Conservation (phyloP, 495 filamentous ascomycete species). For the Penicillium cosmopolitanum region DNA sequence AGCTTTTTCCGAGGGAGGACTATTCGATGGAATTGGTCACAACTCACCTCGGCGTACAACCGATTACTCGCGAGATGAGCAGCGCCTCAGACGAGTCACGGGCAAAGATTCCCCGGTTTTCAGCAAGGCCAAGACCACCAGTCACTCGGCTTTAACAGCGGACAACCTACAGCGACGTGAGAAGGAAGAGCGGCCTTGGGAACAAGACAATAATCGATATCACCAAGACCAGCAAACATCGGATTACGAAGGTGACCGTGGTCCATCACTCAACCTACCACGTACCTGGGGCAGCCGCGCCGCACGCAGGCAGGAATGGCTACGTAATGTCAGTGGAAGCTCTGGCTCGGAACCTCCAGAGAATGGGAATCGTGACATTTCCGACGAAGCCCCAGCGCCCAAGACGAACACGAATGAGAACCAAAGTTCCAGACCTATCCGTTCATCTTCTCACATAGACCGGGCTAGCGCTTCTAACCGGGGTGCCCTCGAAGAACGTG, state of each 20-base stretch:
- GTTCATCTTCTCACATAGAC: constrained; percentile 24
- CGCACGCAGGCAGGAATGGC: constrained; percentile 56
- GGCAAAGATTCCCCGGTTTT: constrained; percentile 50
- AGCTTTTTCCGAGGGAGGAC: constrained; percentile 29
- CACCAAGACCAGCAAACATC: constrained; percentile 9
- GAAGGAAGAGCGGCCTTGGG: constrained; percentile 23
- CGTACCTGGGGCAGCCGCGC: constrained; percentile 62
- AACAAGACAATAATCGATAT: background rate
- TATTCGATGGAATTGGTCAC: constrained; percentile 35
- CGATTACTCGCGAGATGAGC: constrained; percentile 49
- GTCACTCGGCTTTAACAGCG: constrained; percentile 40
- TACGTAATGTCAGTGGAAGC: constrained; percentile 41
- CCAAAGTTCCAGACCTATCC: constrained; percentile 19
- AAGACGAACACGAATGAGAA: constrained; percentile 19
- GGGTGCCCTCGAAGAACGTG: constrained; percentile 27
- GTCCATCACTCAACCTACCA: constrained; percentile 59
- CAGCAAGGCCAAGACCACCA: constrained; percentile 46
- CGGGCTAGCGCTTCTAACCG: constrained; percentile 19
- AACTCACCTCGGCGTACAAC: constrained; percentile 35
- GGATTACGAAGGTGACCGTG: constrained; percentile 31
- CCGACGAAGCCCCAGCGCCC: constrained; percentile 10
- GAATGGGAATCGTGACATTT: constrained; percentile 10
- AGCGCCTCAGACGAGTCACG: constrained; percentile 48
- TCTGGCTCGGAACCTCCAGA: constrained; percentile 30
- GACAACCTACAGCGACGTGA: constrained; percentile 54